Evolutionary conservation across 202 grass and related monocot genomes (phyloP), one percentile per base, ranked within the genome.

Genomic region (Schoenoplectus tabernaemontani): DNA sequence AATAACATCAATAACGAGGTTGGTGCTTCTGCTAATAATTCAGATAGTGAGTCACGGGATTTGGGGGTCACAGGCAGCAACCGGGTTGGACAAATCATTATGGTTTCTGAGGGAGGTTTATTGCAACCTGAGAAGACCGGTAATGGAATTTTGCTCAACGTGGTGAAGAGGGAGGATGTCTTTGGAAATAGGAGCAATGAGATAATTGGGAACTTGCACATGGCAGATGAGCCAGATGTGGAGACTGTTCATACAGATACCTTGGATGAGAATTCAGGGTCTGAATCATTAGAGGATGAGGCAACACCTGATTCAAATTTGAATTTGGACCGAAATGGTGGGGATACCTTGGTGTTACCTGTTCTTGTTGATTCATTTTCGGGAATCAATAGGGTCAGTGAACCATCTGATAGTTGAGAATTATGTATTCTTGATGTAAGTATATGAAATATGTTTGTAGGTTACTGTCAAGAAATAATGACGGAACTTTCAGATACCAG

Each of bases 91-190:
- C 88, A 87, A 73, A 51, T 75, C 60, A 89, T 97, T 30, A 71
- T 90, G 62, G 89, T 97, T 66, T 88, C 95, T 77, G 91, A 97
- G 83, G 95, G 95, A 42, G 95, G 94, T 80, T 78, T 97, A n/a
- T 86, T 94, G 84, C 89, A 92, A 77, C 86, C 95, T 19, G 95
- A 94, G 88, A 94, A 86, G 80, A 90, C 83, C 3, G 68, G 83
- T 36, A 92, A 92, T 87, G 95, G 95, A 66, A 97, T 97, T 86
- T 84, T 97, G 83, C 92, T 97, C 71, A 97, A 97, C 86, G 81
- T 97, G 66, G 91, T 97, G 76, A 92, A 59, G 85, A 97, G 84
- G 75, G 89, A 92, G 66, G 66, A 63, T 74, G 57, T 97, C 33
- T 32, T 87, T 67, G 82, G 56, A 51, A 76, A 85, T 65, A 76